phyloP scores from a whole-genome alignment of 306 rosid genomes.

The Acacia acuminata region DNA sequence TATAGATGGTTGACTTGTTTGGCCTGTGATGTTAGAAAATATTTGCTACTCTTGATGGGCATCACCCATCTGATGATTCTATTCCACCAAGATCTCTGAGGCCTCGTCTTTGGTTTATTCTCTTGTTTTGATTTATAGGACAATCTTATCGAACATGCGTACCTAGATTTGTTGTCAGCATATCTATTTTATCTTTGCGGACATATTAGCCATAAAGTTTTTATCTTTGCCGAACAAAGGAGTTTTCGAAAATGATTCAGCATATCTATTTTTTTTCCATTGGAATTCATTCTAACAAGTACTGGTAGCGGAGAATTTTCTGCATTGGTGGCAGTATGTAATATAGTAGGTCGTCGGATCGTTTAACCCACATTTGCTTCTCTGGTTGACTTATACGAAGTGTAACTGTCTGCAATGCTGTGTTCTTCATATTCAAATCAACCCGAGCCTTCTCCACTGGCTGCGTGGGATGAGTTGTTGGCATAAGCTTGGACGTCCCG shows the following conservation, averaged over 20 bases:
- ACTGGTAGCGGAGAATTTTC: neutral
- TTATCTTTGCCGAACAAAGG: neutral
- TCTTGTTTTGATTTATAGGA: neutral
- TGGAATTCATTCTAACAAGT: too few species aligned
- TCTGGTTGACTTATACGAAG: too few species aligned
- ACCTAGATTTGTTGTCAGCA: neutral
- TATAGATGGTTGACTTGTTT: neutral
- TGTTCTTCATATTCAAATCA: too few species aligned
- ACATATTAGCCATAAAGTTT: neutral
- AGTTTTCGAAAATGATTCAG: neutral
- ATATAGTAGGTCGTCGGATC: too few species aligned
- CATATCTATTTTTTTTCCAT: too few species aligned
- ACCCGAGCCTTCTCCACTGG: too few species aligned
- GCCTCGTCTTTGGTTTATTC: neutral
- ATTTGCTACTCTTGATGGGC: conserved; percentile 61
- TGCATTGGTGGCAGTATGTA: neutral
- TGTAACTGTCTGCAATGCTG: too few species aligned
- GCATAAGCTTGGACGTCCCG: neutral
- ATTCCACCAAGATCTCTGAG: conserved; percentile 65
- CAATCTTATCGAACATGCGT: neutral
- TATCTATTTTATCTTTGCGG: too few species aligned
- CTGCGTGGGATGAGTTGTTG: too few species aligned
- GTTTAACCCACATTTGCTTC: too few species aligned
- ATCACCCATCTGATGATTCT: conserved; percentile 37
- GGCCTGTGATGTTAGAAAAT: conserved; percentile 43